Base-by-base conservation (phyloP, 805 yeast genomes). In the Tanozyma kutaoensis region DNA sequence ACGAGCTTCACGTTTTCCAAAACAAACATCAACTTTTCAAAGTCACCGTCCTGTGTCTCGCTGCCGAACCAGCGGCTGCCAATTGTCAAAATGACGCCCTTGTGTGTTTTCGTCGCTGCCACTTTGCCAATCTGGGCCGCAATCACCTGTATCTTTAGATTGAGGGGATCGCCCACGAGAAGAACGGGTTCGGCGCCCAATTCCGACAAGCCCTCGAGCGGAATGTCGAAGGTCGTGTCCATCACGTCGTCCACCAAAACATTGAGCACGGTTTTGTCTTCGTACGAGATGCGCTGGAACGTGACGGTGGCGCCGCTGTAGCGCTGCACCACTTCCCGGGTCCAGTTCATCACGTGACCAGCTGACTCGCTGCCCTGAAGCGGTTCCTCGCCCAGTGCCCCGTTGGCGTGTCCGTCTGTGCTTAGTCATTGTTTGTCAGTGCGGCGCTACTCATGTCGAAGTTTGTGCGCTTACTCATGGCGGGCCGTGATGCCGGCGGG, bases 81-180 rank as follows among this genome's bases (percentile, higher is more conserved):
- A 23, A 66, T 46, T 3, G 71, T 55, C 14, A 69, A 42, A 6
- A 66, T 46, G 15, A 62, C 43, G 30, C 52, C 56, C 31, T 62
- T 60, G n/a, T n/a, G n/a, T n/a, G n/a, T n/a, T n/a, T n/a, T n/a
- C 7, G 59, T 56, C 8, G 47, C 36, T 8, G 33, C 21, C 22
- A 64, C 36, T 38, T 59, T 58, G 2, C 70, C 72, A 16, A 69
- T 48, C 37, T 69, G 72, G 4, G 63, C 43, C 14, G 67, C 69
- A 5, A 69, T 47, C 10, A 69, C 60, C 24, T 61, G 66, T 17
- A 66, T 40, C 36, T 68, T 66, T 32, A 58, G 38, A 37, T 69
- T 66, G 23, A 48, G 49, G 12, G 63, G 52, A 34, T 66, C 58
- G 2, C 76, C 76, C 12, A 68, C 50, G 14, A 65, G 48, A 11